Conservation (phyloP, 192 early-diverging fungal species). For the Rhizoclosmatium globosum region DNA sequence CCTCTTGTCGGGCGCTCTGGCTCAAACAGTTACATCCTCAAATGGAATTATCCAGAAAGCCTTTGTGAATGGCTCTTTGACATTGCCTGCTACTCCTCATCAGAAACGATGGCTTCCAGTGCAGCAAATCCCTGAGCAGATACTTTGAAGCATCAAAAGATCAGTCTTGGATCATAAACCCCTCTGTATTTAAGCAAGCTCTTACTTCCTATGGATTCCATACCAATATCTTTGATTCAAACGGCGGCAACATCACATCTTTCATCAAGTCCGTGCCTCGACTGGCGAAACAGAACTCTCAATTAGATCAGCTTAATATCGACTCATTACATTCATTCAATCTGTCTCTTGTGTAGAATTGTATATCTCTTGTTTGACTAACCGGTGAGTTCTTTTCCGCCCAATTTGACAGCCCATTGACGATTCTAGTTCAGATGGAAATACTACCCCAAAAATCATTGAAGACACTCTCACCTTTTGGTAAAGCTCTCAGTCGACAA, state of each 20-base stretch:
- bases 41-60: slow-evolving; percentile 21
- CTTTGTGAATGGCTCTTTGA: slow-evolving; percentile 24
- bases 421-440: slow-evolving; percentile 5
- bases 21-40: not conserved
- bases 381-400: not conserved
- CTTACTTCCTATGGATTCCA: slow-evolving; percentile 12
- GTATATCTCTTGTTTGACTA: slow-evolving; percentile 16
- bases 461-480: slow-evolving; percentile 14
- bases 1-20: slow-evolving; percentile 6
- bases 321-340: slow-evolving; percentile 20
- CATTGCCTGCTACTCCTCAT: slow-evolving; percentile 26
- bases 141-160: slow-evolving; percentile 23
- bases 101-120: slow-evolving; percentile 8
- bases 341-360: slow-evolving; percentile 28
- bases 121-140: slow-evolving; percentile 20
- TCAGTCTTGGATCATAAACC: slow-evolving; percentile 13
- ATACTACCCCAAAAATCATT: slow-evolving; percentile 16
- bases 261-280: slow-evolving; percentile 4
- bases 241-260: not conserved
- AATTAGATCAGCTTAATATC: not conserved
- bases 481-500: slow-evolving; percentile 24
- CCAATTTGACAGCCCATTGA: not conserved
- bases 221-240: not conserved
- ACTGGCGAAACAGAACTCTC: not conserved
- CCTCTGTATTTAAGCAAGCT: not conserved